Evolutionary conservation across 2,329 filamentous ascomycete genomes (phyloP).

Genomic region (Alternaria sp.): DNA sequence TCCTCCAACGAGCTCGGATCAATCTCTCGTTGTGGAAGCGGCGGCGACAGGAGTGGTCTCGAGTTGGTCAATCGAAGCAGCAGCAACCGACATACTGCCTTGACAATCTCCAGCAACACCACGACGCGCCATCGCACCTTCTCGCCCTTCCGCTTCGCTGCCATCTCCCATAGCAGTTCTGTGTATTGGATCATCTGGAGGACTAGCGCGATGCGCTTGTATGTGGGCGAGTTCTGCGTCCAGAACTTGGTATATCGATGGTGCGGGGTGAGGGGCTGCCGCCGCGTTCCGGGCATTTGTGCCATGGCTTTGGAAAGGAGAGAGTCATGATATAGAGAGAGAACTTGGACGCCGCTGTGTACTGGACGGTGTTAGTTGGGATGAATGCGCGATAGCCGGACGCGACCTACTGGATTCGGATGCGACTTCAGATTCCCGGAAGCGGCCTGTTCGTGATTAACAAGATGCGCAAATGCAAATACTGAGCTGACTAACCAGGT

Average conservation of each 20-base stretch:
- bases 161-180: slow-evolving; percentile 97
- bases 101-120: slow-evolving; percentile 82
- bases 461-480: not conserved
- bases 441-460: slow-evolving; percentile 65
- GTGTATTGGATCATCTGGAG: slow-evolving; percentile 94
- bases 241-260: slow-evolving; percentile 70
- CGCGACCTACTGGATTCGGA: slow-evolving; percentile 75
- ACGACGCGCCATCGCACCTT: slow-evolving; percentile 84
- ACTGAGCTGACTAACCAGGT: slow-evolving; percentile 64
- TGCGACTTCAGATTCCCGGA: slow-evolving; percentile 90
- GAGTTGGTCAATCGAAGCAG: slow-evolving; percentile 83
- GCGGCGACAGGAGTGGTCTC: slow-evolving; percentile 80
- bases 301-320: slow-evolving; percentile 73
- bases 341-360: slow-evolving; percentile 85
- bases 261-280: slow-evolving; percentile 62
- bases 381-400: slow-evolving; percentile 5
- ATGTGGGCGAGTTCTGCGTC: slow-evolving; percentile 68
- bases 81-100: slow-evolving; percentile 82
- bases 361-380: slow-evolving; percentile 54
- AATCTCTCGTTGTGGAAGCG: slow-evolving; percentile 83
- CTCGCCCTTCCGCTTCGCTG: slow-evolving; percentile 84
- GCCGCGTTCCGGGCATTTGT: slow-evolving; percentile 60
- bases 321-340: slow-evolving; percentile 91
- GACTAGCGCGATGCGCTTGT: slow-evolving; percentile 79
- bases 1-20: slow-evolving; percentile 68